phyloP scores from a whole-genome alignment of 768 basidiomycete species.

The Lactifluus hygrophoroides region DNA sequence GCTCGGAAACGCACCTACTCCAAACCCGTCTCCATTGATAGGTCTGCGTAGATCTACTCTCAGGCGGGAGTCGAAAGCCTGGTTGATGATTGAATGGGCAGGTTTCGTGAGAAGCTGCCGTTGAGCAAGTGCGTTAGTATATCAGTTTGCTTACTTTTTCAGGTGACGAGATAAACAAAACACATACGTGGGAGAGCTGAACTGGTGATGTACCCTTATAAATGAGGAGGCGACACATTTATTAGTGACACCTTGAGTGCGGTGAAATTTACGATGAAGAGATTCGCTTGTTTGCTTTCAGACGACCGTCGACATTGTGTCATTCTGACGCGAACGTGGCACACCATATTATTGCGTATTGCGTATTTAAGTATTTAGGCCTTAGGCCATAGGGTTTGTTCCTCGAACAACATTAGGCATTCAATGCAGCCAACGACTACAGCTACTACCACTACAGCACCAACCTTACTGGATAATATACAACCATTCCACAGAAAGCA shows the following conservation, averaged over 20 bases:
- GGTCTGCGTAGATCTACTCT: conserved; percentile 72
- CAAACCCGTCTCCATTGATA: conserved; percentile 96
- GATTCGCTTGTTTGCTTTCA: no score
- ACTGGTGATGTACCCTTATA: conserved; percentile 95
- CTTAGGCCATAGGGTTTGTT: background rate
- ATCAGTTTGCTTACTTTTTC: background rate
- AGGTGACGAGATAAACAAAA: background rate
- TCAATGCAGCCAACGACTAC: background rate
- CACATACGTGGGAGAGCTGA: conserved; percentile 69
- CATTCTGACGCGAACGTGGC: background rate
- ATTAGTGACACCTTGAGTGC: background rate
- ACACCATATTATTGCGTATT: background rate
- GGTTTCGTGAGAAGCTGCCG: conserved; percentile 81
- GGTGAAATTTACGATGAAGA: no score
- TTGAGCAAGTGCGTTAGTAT: background rate
- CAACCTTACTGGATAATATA: conserved; percentile 1
- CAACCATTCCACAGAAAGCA: conserved; percentile 11
- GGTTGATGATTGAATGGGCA: conserved; percentile 93
- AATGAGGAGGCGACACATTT: conserved; percentile 86
- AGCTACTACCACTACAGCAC: background rate
- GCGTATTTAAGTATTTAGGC: no score
- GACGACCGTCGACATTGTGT: no score
- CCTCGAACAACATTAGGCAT: background rate
- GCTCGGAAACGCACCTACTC: conserved; percentile 56
- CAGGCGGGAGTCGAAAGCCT: conserved; percentile 90